phyloP scores from a whole-genome alignment of 2,329 filamentous ascomycete genomes.

The Colletotrichum echinochloae region DNA sequence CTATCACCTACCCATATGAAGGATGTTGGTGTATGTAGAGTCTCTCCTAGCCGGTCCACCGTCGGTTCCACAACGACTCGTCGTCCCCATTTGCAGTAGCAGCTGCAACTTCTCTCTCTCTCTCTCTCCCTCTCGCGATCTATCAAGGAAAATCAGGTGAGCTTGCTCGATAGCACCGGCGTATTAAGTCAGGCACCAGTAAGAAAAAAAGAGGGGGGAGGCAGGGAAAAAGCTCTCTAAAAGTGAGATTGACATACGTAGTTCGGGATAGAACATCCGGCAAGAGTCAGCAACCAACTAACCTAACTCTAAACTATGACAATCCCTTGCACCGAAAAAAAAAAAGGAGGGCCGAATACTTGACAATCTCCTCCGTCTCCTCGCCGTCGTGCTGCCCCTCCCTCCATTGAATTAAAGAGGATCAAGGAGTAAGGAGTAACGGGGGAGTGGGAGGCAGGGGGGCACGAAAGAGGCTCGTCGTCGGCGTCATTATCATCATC shows the following conservation, averaged over 20 bases:
- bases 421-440: neutral
- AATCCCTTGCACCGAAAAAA: neutral
- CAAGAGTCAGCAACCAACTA: neutral
- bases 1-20: no score
- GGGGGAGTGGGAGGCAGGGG: neutral
- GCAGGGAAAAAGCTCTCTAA: no score
- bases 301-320: neutral
- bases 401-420: constrained; percentile 5
- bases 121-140: neutral
- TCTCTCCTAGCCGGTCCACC: constrained; percentile 18
- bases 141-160: neutral
- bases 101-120: neutral
- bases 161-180: constrained; percentile 8
- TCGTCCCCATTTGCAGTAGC: constrained; percentile 18
- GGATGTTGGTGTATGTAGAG: no score
- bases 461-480: no score
- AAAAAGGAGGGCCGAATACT: neutral
- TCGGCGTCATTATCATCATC: neutral
- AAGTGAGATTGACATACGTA: neutral
- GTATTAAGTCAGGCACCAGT: neutral
- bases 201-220: no score
- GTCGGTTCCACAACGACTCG: constrained; percentile 27
- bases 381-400: neutral
- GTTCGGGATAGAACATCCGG: neutral
- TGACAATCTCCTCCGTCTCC: constrained; percentile 10